A percentile compares a stretch with the other conserved stretches of the same genome.
Conservation (phyloP, 202 grass and related monocot genomes). For the Zizania palustris region DNA sequence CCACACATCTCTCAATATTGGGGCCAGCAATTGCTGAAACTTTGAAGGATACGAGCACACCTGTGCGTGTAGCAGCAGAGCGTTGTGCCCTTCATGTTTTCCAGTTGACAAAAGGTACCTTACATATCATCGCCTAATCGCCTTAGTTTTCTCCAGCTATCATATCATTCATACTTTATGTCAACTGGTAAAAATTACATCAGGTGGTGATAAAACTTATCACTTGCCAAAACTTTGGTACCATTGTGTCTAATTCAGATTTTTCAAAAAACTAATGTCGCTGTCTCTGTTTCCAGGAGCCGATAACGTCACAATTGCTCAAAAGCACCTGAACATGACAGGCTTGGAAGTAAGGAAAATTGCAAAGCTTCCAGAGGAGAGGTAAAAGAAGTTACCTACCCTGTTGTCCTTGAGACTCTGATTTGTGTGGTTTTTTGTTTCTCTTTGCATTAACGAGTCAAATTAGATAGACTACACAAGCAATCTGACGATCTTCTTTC, state of each 20-base stretch:
- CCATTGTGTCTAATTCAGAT: not conserved
- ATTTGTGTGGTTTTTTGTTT: conserved; percentile 10
- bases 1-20: conserved; percentile 58
- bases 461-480: not conserved
- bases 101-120: conserved; percentile 84
- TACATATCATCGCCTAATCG: not conserved
- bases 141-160: conserved; percentile 18
- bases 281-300: conserved; percentile 53
- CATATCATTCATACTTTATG: not conserved
- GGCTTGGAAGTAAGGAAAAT: conserved; percentile 93
- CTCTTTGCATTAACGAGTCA: conserved; percentile 20
- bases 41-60: conserved; percentile 80
- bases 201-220: not conserved
- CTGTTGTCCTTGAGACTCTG: conserved; percentile 1
- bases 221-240: not conserved
- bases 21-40: conserved; percentile 71
- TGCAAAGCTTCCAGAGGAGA: conserved; percentile 88
- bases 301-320: conserved; percentile 74
- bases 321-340: conserved; percentile 84
- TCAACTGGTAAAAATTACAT: not conserved
- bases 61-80: conserved; percentile 84
- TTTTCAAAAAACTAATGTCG: conserved; percentile 25
- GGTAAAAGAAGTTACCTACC: conserved; percentile 48
- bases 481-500: conserved; percentile 29
- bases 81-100: conserved; percentile 93